Evolutionary conservation across 2,329 filamentous ascomycete species (phyloP).

Genomic region (Colletotrichum sp.): DNA sequence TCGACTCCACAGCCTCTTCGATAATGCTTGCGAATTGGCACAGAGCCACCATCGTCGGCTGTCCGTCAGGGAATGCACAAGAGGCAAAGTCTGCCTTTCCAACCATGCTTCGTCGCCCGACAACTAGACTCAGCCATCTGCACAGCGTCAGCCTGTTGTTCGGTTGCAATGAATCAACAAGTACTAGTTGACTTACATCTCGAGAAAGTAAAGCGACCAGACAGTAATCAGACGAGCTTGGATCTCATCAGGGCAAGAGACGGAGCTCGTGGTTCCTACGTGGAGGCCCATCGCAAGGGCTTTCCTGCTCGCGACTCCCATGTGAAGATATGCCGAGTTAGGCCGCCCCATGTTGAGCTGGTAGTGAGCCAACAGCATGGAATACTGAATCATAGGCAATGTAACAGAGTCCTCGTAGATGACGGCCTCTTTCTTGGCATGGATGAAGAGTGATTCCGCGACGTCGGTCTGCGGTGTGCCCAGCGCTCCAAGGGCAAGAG

Average conservation of each 20-base stretch:
- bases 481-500: conserved; percentile 30
- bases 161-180: neutral
- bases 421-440: conserved; percentile 28
- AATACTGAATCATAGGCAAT: conserved; percentile 33
- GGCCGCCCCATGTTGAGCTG: conserved; percentile 33
- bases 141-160: neutral
- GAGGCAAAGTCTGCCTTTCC: conserved; percentile 6
- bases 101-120: conserved; percentile 7
- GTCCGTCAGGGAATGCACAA: conserved; percentile 5
- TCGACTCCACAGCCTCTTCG: conserved; percentile 17
- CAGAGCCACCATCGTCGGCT: conserved; percentile 8
- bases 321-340: conserved; percentile 31
- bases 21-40: conserved; percentile 12
- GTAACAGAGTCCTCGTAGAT: conserved; percentile 34
- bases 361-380: conserved; percentile 29
- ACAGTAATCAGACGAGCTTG: conserved; percentile 29
- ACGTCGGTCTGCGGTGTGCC: conserved; percentile 26
- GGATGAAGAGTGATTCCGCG: conserved; percentile 28
- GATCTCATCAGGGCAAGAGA: conserved; percentile 22
- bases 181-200: conserved; percentile 19
- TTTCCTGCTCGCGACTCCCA: conserved; percentile 30
- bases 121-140: conserved; percentile 13
- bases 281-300: conserved; percentile 33
- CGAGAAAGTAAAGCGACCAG: conserved; percentile 33
- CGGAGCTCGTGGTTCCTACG: conserved; percentile 24